Conservation (phyloP, 2,329 filamentous ascomycete genomes). For the Diaporthe amygdali region DNA sequence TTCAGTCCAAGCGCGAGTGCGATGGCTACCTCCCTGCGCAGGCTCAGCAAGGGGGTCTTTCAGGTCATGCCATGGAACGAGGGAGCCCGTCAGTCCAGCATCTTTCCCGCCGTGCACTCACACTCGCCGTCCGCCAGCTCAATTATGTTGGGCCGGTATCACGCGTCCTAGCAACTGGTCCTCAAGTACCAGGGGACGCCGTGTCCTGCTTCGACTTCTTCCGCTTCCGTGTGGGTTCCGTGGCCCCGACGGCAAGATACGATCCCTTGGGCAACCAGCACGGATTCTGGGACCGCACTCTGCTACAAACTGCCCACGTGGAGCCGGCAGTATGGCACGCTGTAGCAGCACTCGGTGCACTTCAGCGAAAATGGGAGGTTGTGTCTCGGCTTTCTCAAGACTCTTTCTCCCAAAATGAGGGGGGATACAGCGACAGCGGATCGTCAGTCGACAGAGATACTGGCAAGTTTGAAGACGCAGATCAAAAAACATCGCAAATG, state of each 20-base stretch:
- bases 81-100: conserved; percentile 23
- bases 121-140: conserved; percentile 33
- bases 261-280: neutral
- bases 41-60: neutral
- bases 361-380: conserved; percentile 36
- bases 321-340: conserved; percentile 43
- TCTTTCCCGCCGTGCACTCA: conserved; percentile 39
- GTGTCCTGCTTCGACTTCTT: conserved; percentile 40
- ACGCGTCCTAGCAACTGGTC: conserved; percentile 27
- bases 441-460: neutral
- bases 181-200: conserved; percentile 8
- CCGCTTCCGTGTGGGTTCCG: conserved; percentile 36
- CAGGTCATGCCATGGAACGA: neutral
- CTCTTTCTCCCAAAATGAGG: neutral
- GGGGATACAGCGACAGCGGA: neutral
- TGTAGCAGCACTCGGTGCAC: conserved; percentile 39
- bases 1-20: conserved; percentile 33
- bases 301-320: conserved; percentile 39
- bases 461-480: too few species aligned
- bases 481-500: neutral
- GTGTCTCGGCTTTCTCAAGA: neutral
- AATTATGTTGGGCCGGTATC: conserved; percentile 36
- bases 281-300: conserved; percentile 37
- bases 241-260: conserved; percentile 26
- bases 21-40: conserved; percentile 37